Conservation (phyloP, 768 basidiomycete genomes). For the Agaricus subrufescens region DNA sequence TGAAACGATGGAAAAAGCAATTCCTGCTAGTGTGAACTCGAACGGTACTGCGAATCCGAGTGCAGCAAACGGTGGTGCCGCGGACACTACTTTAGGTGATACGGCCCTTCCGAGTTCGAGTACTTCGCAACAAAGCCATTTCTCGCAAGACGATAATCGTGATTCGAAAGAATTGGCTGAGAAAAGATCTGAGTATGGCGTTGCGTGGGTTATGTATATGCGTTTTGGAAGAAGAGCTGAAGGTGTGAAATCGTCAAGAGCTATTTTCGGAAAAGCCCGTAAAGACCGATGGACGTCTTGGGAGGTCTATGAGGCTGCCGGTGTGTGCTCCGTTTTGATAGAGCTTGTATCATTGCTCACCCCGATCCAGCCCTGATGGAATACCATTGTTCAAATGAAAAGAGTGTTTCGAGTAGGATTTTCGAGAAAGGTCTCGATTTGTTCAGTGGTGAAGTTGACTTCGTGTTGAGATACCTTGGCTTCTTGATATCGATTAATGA, state of each 20-base stretch:
- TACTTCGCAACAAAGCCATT: conserved; percentile 6
- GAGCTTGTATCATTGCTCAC: background rate
- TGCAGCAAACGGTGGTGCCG: conserved; percentile 19
- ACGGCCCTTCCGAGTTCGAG: background rate
- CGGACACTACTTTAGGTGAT: conserved; percentile 1
- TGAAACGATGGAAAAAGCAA: conserved; percentile 49
- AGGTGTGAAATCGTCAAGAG: conserved; percentile 74
- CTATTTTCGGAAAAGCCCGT: conserved; percentile 77
- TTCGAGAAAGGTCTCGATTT: conserved; percentile 90
- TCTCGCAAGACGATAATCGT: conserved; percentile 47
- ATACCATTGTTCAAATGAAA: conserved; percentile 83
- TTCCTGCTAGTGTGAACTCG: conserved; percentile 20
- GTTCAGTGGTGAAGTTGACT: conserved; percentile 80
- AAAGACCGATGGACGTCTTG: conserved; percentile 74
- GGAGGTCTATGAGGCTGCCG: conserved; percentile 92
- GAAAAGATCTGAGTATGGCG: conserved; percentile 64
- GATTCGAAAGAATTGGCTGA: conserved; percentile 53
- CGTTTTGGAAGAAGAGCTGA: conserved; percentile 86
- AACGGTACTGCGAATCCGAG: conserved; percentile 33
- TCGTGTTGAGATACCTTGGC: conserved; percentile 82
- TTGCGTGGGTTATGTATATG: conserved; percentile 91
- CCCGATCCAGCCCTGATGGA: conserved; percentile 76
- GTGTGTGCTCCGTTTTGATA: conserved; percentile 32
- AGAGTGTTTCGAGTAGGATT: conserved; percentile 78
- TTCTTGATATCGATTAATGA: conserved; percentile 96